phyloP scores from a whole-genome alignment of 139 green algal genomes.

The Nannochloris sp. region DNA sequence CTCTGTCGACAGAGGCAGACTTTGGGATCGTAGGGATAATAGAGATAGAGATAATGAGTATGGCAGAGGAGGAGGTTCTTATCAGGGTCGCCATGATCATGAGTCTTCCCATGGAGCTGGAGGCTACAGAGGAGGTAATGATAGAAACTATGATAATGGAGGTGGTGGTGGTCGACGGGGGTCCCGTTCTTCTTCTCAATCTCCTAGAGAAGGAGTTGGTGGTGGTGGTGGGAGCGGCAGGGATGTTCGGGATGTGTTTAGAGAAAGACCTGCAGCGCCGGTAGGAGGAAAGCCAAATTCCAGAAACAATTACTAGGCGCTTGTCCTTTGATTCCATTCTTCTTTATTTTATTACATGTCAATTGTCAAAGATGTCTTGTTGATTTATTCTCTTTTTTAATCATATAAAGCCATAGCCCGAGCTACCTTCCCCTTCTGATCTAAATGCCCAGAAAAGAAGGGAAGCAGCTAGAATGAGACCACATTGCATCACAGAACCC shows the following conservation, averaged over 20 bases:
- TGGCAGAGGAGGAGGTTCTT: neutral
- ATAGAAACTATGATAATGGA: too few relatives aligned
- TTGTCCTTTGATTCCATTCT: neutral
- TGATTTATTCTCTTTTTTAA: too few relatives aligned
- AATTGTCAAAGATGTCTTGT: too few relatives aligned
- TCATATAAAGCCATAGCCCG: neutral
- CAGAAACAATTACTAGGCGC: neutral
- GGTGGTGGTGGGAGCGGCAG: too few relatives aligned
- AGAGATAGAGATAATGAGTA: neutral
- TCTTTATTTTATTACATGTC: neutral
- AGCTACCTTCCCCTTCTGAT: neutral
- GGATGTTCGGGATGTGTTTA: conserved; percentile 23
- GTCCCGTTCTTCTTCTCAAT: too few relatives aligned
- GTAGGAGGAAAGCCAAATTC: neutral
- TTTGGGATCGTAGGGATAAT: too few relatives aligned
- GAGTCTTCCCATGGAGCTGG: neutral
- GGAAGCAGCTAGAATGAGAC: conserved; percentile 24
- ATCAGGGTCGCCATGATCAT: too few relatives aligned
- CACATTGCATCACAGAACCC: conserved; percentile 33
- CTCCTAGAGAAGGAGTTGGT: too few relatives aligned
- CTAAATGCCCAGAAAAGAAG: conserved; percentile 33
- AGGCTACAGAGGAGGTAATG: neutral
- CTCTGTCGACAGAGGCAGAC: too few relatives aligned
- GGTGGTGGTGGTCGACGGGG: too few relatives aligned
- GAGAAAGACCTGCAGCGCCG: conserved; percentile 3